phyloP scores from a whole-genome alignment of 495 filamentous ascomycete genomes.

The Annulohypoxylon moriforme region DNA sequence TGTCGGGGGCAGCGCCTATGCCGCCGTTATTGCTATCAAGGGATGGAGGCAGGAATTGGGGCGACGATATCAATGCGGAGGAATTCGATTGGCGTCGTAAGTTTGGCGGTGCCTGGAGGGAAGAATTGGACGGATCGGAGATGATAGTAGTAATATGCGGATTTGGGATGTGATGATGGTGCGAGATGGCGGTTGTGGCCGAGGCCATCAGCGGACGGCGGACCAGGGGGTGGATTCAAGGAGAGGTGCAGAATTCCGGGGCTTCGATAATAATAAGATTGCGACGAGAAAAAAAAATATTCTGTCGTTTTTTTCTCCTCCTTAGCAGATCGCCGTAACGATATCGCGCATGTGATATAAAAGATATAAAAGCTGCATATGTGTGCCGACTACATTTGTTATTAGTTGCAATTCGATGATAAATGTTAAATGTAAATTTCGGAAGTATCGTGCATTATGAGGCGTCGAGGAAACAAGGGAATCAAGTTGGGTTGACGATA shows the following conservation, averaged over 20 bases:
- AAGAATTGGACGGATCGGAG: constrained; percentile 6
- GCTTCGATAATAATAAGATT: constrained; percentile 10
- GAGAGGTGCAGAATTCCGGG: constrained; percentile 7
- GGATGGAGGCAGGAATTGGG: constrained; percentile 54
- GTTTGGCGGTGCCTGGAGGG: constrained; percentile 2
- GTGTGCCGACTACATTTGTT: neutral
- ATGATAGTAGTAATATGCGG: neutral
- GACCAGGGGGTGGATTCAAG: constrained; percentile 15
- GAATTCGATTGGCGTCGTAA: constrained; percentile 32
- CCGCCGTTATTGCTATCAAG: constrained; percentile 53
- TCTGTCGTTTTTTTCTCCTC: neutral
- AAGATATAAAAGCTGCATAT: constrained; percentile 3
- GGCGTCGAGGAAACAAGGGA: neutral
- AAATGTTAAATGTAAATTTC: neutral
- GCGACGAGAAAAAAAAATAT: constrained; percentile 2
- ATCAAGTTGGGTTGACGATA: neutral
- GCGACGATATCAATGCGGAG: constrained; percentile 21
- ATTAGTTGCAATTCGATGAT: neutral
- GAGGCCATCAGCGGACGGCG: constrained; percentile 34
- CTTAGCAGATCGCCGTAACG: neutral
- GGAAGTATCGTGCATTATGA: neutral
- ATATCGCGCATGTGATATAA: constrained; percentile 13
- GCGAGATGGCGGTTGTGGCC: constrained; percentile 31
- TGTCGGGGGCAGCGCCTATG: constrained; percentile 54
- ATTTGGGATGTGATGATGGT: constrained; percentile 16